A percentile compares a stretch with the other conserved stretches of the same genome.
Conservation (phyloP, 768 basidiomycete genomes). For the Pleurotus sapidus region DNA sequence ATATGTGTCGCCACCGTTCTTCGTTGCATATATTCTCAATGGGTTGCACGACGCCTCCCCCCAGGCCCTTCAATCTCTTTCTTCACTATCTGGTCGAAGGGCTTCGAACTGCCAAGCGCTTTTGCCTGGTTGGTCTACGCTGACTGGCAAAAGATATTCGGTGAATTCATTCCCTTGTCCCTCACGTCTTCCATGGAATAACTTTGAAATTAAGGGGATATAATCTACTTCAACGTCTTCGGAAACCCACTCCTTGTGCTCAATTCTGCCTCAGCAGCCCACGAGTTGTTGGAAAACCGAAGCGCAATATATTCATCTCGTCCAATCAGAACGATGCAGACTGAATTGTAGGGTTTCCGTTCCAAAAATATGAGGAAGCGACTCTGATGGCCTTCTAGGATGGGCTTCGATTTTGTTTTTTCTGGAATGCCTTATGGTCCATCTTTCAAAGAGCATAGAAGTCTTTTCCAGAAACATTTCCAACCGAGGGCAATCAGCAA, state of each 20-base stretch:
- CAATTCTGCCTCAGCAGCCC: conserved; percentile 25
- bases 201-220: neutral
- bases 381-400: neutral
- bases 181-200: neutral
- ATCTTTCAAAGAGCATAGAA: neutral
- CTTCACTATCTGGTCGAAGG: neutral
- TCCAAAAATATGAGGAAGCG: neutral
- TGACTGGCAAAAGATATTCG: conserved; percentile 6
- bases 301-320: conserved; percentile 37
- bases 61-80: conserved; percentile 3
- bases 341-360: neutral
- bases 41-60: conserved; percentile 3
- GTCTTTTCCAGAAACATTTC: conserved; percentile 6
- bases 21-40: neutral
- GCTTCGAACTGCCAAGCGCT: neutral
- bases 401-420: conserved; percentile 4
- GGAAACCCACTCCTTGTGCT: conserved; percentile 34
- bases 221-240: conserved; percentile 28
- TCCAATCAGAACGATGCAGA: neutral
- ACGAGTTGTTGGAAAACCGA: conserved; percentile 39
- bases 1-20: neutral
- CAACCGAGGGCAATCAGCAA: conserved; percentile 1
- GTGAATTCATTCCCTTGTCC: neutral
- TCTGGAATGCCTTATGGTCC: conserved; percentile 1
- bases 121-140: conserved; percentile 3